Conservation (phyloP, 2,329 filamentous ascomycete genomes). For the Setomelanomma holmii region DNA sequence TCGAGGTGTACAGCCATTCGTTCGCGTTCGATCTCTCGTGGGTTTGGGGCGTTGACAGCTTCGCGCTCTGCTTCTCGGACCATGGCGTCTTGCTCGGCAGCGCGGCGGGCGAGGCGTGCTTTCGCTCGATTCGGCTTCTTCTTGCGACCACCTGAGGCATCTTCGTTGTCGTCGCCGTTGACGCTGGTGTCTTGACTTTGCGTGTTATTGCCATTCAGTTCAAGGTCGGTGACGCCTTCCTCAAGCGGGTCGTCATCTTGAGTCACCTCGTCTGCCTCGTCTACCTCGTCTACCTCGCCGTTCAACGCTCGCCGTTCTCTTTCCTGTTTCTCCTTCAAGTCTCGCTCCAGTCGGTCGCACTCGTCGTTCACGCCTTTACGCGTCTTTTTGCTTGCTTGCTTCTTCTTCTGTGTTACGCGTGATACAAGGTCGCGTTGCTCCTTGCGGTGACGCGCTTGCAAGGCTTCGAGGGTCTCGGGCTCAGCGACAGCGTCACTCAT, state of each 20-base stretch:
- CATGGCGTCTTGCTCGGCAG: constrained; percentile 79
- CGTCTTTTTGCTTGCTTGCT: constrained; percentile 86
- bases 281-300: constrained; percentile 20
- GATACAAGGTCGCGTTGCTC: constrained; percentile 87
- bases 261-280: constrained; percentile 12
- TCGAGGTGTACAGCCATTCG: constrained; percentile 74
- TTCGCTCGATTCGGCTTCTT: constrained; percentile 92
- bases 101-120: constrained; percentile 85
- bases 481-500: constrained; percentile 15
- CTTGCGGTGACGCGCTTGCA: constrained; percentile 82
- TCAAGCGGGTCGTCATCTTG: constrained; percentile 19
- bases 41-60: constrained; percentile 60
- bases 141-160: constrained; percentile 21
- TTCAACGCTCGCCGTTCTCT: constrained; percentile 56
- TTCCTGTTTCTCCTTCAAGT: constrained; percentile 63
- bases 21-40: constrained; percentile 49
- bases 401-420: constrained; percentile 93
- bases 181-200: constrained; percentile 2
- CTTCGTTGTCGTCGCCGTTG: constrained; percentile 4
- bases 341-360: constrained; percentile 64
- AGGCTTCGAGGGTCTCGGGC: constrained; percentile 68
- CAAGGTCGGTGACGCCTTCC: constrained; percentile 15
- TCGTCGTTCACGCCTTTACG: constrained; percentile 68
- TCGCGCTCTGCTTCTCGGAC: constrained; percentile 74
- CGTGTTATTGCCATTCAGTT: constrained; percentile 4